These are phyloP conservation scores for Lepidium sativum DNA, from an alignment of 345 rosid genomes.

Conservation along the genomic window DNA sequence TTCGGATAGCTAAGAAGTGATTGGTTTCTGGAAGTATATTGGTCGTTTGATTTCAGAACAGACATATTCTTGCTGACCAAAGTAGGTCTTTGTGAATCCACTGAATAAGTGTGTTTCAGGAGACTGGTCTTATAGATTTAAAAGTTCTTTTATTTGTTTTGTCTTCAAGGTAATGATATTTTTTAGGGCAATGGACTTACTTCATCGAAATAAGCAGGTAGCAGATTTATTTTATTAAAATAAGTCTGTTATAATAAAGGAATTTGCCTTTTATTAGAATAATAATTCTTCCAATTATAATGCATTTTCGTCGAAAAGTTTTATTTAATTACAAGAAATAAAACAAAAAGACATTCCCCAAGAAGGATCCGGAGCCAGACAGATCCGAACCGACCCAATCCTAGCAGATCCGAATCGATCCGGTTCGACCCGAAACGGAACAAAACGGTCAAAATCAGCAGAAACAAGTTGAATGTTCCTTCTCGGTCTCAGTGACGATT, in stretches of 20 bases:
- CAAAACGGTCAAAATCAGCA: constrained; percentile 24
- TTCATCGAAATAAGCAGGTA: too few species aligned
- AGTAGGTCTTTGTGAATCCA: neutral
- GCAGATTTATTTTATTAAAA: too few species aligned
- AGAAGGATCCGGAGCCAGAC: too few species aligned
- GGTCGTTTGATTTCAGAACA: neutral
- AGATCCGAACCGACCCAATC: neutral
- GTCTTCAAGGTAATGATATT: too few species aligned
- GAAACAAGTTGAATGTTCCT: constrained; percentile 16
- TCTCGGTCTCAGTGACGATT: constrained; percentile 8
- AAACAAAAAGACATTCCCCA: too few species aligned
- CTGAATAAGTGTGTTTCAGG: neutral
- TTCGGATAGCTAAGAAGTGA: constrained; percentile 30
- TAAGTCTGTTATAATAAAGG: too few species aligned
- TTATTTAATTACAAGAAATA: too few species aligned
- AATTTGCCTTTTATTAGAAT: too few species aligned
- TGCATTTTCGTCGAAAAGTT: too few species aligned
- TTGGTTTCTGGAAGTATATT: neutral
- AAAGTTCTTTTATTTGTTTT: too few species aligned
- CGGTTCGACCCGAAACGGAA: neutral
- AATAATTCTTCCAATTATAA: too few species aligned
- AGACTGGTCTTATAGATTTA: neutral
- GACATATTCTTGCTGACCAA: neutral
- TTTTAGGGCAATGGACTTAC: too few species aligned
- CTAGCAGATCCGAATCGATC: neutral